Base-by-base conservation (phyloP, 495 filamentous ascomycete genomes). In the Penicillium simplicissimum region DNA sequence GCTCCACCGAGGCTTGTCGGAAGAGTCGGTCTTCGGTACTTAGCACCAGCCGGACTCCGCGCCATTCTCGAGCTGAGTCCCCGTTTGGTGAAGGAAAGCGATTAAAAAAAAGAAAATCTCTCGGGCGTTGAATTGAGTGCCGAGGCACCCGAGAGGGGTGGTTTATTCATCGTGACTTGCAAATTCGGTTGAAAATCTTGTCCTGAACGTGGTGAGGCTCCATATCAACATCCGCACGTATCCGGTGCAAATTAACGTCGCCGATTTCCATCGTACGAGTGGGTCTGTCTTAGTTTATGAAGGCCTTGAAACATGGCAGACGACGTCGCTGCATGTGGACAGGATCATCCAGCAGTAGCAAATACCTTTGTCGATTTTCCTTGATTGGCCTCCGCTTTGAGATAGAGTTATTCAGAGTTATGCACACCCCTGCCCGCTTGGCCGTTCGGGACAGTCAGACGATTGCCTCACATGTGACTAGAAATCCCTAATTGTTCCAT, bases 371-470 rank as follows among this genome's bases (percentile, higher is more conserved):
- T 31, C 23, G 4, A 31, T 6, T 6, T 31, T 31, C 4, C 43
- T 47, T 23, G 8, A 47, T 47, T 47, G 43, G 21, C 9, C 43
- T 25, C 13, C 5, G 4, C 9, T 47, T 8, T 0, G 19, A 47
- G 43, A 47, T 28, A 47, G 43, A 47, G 43, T 47, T 47, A 47
- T 47, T 47, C 43, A 47, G 43, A 25, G 21, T 47, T 23, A 25
- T 47, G 21, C 8, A 47, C 1, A 25, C 3, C 23, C 23, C 23
- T 47, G 25, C 43, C 43, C 43, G 21, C 43, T 47, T 47, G 19
- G 43, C 42, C 42, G 42, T 45, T 45, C 8, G 11, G 21, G 1
- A 25, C 0, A 7, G 43, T 47, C 43, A 47, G 23, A 23, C 43
- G 21, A 19, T 47, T 47, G 21, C 43, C 21, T 47, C 19, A 25